Conservation (phyloP, 2,329 filamentous ascomycete genomes). For the Daldinia sp. region DNA sequence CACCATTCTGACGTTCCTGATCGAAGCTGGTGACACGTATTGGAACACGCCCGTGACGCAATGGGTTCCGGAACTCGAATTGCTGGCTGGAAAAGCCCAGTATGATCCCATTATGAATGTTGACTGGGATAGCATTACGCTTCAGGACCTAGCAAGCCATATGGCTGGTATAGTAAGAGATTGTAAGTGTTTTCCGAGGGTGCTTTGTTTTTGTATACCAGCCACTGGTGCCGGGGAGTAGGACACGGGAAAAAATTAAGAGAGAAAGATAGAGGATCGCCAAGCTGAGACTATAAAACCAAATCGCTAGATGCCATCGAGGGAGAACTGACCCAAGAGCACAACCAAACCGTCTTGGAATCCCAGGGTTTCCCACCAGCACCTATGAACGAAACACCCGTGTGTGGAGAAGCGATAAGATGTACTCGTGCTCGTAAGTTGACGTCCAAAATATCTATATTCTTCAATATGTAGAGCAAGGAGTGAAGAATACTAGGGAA, state of each 20-base stretch:
- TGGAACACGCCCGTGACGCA: conserved; percentile 50
- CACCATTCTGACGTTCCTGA: conserved; percentile 50
- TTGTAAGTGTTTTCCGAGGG: conserved; percentile 42
- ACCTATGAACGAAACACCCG: conserved; percentile 37
- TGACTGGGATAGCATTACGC: conserved; percentile 46
- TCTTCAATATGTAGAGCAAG: too few species aligned
- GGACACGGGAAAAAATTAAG: background rate
- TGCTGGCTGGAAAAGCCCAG: conserved; percentile 41
- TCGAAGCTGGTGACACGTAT: conserved; percentile 47
- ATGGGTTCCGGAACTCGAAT: conserved; percentile 47
- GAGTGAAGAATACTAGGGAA: background rate
- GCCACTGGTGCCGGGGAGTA: background rate
- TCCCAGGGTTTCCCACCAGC: conserved; percentile 47
- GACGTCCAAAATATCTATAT: background rate
- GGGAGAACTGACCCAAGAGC: conserved; percentile 49
- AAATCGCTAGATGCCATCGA: conserved; percentile 43
- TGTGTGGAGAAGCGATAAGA: conserved; percentile 43
- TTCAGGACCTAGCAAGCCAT: conserved; percentile 51
- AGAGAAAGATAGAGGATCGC: background rate
- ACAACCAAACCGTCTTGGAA: conserved; percentile 45
- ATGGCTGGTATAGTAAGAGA: conserved; percentile 50
- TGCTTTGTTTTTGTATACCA: background rate
- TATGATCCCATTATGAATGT: conserved; percentile 45
- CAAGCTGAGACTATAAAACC: conserved; percentile 11
- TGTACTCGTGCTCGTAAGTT: conserved; percentile 47